A percentile compares a stretch with the other conserved stretches of the same genome.
phyloP scores from a whole-genome alignment of 73 alveolate species.

The Tetrahymena malaccensis region DNA sequence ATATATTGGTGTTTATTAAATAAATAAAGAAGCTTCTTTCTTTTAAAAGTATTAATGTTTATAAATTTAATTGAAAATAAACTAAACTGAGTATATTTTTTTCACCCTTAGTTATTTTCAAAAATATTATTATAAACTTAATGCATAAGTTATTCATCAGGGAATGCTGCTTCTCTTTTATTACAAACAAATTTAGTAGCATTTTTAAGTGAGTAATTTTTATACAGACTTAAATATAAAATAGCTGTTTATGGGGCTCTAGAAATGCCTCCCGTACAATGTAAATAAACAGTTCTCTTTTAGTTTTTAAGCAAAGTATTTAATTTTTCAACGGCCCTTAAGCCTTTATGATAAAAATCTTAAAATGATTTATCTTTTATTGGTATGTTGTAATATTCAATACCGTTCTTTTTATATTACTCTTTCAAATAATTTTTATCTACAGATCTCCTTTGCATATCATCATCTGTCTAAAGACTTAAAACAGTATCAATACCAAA shows the following conservation, averaged over 20 bases:
- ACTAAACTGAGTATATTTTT: background rate
- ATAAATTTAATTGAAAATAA: too few species aligned
- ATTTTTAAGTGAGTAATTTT: background rate
- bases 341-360: background rate
- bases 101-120: background rate
- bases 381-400: background rate
- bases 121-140: background rate
- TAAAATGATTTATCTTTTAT: background rate
- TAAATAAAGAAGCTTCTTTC: too few species aligned
- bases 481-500: background rate
- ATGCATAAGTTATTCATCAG: background rate
- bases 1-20: too few species aligned
- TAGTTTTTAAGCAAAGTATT: background rate
- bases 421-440: background rate
- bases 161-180: background rate
- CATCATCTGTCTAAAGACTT: background rate
- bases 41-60: too few species aligned
- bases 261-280: conserved; percentile 73
- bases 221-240: conserved; percentile 31
- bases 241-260: conserved; percentile 69
- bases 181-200: background rate
- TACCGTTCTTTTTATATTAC: background rate
- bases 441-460: background rate
- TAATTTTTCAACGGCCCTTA: background rate
- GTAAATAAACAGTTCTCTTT: conserved; percentile 50